These are phyloP conservation scores for Metschnikowia peoriensis DNA, from an alignment of 805 yeast genomes.

Conservation along the genomic window DNA sequence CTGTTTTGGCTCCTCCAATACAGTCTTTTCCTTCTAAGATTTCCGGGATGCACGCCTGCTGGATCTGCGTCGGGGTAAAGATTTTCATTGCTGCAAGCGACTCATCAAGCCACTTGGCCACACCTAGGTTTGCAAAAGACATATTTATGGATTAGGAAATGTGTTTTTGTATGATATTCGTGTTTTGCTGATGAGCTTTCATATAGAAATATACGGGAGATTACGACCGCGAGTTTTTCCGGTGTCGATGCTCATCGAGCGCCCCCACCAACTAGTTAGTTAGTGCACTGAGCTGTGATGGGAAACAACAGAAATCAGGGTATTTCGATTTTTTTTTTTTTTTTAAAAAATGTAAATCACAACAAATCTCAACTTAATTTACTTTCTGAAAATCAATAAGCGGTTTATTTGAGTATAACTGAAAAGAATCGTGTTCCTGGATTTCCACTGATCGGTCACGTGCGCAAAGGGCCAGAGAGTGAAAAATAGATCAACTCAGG, in stretches of 20 bases:
- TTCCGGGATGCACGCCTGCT: slow-evolving; percentile 82
- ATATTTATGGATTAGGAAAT: slow-evolving; percentile 12
- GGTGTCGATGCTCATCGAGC: slow-evolving; percentile 17
- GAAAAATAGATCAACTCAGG: background rate
- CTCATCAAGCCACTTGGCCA: slow-evolving; percentile 84
- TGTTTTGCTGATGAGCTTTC: background rate
- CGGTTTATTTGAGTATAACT: background rate
- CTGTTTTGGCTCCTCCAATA: slow-evolving; percentile 98
- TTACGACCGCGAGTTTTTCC: slow-evolving; percentile 8
- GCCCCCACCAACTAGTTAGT: background rate
- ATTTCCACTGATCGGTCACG: background rate
- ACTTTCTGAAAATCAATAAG: too few relatives aligned
- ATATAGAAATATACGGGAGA: background rate
- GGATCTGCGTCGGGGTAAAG: slow-evolving; percentile 81
- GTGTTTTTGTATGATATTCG: background rate
- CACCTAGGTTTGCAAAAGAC: slow-evolving; percentile 64
- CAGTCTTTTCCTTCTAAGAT: slow-evolving; percentile 83
- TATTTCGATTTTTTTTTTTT: too few relatives aligned
- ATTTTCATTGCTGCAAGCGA: slow-evolving; percentile 81
- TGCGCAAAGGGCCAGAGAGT: background rate
- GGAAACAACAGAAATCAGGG: too few relatives aligned
- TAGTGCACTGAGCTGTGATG: too few relatives aligned
- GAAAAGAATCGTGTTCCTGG: too few relatives aligned
- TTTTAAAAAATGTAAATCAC: too few relatives aligned
- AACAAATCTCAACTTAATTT: too few relatives aligned